These are phyloP conservation scores for Sophora flavescens DNA, from an alignment of 306 rosid species.

Conservation along the genomic window DNA sequence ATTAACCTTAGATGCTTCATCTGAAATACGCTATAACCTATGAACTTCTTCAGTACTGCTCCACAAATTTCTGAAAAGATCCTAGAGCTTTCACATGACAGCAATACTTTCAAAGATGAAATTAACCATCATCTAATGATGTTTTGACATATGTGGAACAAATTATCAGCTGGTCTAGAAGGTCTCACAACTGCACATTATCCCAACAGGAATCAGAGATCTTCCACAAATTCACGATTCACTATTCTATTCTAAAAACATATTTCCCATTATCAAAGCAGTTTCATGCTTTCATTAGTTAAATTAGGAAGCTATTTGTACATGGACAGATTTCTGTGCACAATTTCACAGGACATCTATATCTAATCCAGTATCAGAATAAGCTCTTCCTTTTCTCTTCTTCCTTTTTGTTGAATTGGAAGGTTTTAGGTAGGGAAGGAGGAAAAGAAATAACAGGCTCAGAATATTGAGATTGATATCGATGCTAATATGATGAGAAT, in stretches of 20 bases:
- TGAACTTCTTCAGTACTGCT: background rate
- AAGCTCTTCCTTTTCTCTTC: background rate
- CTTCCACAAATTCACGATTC: background rate
- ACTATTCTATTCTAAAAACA: background rate
- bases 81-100: background rate
- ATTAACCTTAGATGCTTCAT: constrained; percentile 35
- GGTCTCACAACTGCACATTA: constrained; percentile 3
- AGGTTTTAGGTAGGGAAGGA: too few species aligned
- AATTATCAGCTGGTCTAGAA: constrained; percentile 5
- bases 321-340: background rate
- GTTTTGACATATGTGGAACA: background rate
- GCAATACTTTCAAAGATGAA: background rate
- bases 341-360: background rate
- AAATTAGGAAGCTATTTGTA: constrained; percentile 1
- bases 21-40: background rate
- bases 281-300: background rate
- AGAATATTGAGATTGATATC: too few species aligned
- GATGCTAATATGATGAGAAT: too few species aligned
- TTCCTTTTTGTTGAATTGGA: background rate
- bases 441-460: too few species aligned
- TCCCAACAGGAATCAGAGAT: background rate
- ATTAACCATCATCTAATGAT: background rate
- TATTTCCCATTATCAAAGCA: background rate
- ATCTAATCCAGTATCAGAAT: background rate
- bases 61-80: background rate